Evolutionary conservation across 805 yeast genomes (phyloP), one percentile per base, ranked within the genome.

Genomic region (Lipomyces spencermartinsiae): DNA sequence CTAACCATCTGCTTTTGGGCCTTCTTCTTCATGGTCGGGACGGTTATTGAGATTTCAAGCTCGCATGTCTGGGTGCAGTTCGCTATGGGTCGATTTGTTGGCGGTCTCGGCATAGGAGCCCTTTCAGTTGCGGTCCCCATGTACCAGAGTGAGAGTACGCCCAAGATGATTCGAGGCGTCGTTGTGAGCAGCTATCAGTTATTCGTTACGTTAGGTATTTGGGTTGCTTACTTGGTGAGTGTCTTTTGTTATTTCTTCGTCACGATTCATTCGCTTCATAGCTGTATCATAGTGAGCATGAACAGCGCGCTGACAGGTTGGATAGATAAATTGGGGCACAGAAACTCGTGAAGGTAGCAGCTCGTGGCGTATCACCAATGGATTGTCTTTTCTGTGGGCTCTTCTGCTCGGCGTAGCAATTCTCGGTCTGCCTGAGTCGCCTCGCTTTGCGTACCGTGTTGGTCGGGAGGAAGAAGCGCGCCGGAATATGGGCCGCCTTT

Each of bases 81-180:
- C 49, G 64, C 64, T 25, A 61, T 68, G 49, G 69, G 69, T 9
- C 8, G 69, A 49, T 84, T 85, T 33, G 80, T 91, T 70, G 87
- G 90, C 34, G 97, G 97, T 69, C 73, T 89, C 14, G 90, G 90
- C 67, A 91, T 91, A 67, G 97, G 97, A 71, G 87, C 87, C 70
- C 84, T 90, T 49, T 86, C 93, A 49, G 92, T 93, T 57, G 83
- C 88, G 67, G 90, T 89, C 35, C 93, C 95, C 61, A 80, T 91
- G 77, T 90, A 90, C 76, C 88, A 89, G 82, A 89, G 93, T 46
- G 92, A 90, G 78, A 88, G 91, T 53, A 85, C 92, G 33, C 95
- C 94, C 35, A 87, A 84, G 74, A 87, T 89, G 83, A 85, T 89
- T 63, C 84, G 96, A 81, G 96, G 96, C 73, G 86, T 92, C 22